Evolutionary conservation across 352 stramenopile genomes (phyloP), one percentile per base, ranked within the genome.

Genomic region (Globisporangium nunn): DNA sequence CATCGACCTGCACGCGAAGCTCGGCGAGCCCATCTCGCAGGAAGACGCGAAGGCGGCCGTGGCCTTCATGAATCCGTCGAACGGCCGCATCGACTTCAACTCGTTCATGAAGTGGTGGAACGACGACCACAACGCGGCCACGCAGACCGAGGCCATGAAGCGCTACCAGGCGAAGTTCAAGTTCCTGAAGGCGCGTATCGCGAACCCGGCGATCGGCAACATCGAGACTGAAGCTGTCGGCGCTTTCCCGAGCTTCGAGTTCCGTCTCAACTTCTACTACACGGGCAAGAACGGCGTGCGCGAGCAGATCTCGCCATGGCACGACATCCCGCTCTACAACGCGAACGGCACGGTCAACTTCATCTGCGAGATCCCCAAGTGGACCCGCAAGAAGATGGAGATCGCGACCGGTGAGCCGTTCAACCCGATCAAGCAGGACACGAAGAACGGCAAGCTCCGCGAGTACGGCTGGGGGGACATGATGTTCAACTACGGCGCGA

Each of bases 381-480:
- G 39, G n/a, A n/a, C 7, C 28, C 80, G 70, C 52, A 70, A 78
- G 10, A 98, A 98, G 81, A 96, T 98, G 87, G 94, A 98, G 79
- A 93, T 98, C 54, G 87, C 86, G 0, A 92, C 84, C 6, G 75
- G 95, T 10, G 91, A 97, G 60, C 64, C 76, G 61, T 85, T 88
- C 66, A 98, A 98, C 66, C 93, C 94, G 40, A 98, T 98, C 72
- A 95, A 96, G 66, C 96, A 99, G 75, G 97, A 99, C 81, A 85
- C 98, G 48, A 99, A 98, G 75, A 98, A 99, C 62, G 97, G 96
- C 63, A 91, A 92, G 48, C 93, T 98, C 45, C 84, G 96, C 31
- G 78, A 91, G 47, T 95, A 95, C 62, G 81, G 91, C 67, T 88
- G 79, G 89, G n/a, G 78, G 52, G 82, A 84, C 33, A 92, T 82